Conservation (phyloP, 2,329 filamentous ascomycete species). For the Fusarium sp. region DNA sequence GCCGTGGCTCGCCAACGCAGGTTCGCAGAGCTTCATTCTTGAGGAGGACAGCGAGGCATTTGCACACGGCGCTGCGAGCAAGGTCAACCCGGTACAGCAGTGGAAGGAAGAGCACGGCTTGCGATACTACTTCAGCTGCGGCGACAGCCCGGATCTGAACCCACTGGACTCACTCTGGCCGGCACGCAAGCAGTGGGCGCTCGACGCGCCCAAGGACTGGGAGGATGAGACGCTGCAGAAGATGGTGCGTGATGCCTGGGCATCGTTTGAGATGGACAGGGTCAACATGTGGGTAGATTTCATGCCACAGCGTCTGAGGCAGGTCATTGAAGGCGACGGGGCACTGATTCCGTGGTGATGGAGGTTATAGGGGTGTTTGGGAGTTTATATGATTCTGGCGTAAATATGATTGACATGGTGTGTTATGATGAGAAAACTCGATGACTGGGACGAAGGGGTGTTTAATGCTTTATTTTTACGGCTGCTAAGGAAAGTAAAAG, state of each 20-base stretch:
- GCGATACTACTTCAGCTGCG: slow-evolving; percentile 51
- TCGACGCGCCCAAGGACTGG: slow-evolving; percentile 47
- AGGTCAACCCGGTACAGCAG: slow-evolving; percentile 50
- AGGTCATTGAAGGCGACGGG: slow-evolving; percentile 49
- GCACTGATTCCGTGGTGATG: slow-evolving; percentile 50
- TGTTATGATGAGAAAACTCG: not conserved
- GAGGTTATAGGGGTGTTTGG: not conserved
- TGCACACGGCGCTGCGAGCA: slow-evolving; percentile 52
- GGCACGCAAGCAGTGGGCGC: slow-evolving; percentile 49
- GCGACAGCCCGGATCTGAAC: slow-evolving; percentile 53
- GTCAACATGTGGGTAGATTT: slow-evolving; percentile 53
- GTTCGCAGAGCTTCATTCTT: slow-evolving; percentile 45
- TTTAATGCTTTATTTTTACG: not conserved
- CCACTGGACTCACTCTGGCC: slow-evolving; percentile 53
- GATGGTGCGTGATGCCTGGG: slow-evolving; percentile 49
- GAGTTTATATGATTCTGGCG: not conserved
- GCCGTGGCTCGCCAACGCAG: slow-evolving; percentile 45
- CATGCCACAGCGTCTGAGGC: slow-evolving; percentile 50
- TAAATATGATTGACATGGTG: not conserved
- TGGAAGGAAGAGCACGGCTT: slow-evolving; percentile 52
- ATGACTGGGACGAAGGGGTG: slow-evolving; percentile 19
- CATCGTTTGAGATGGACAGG: slow-evolving; percentile 45
- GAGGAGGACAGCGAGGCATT: slow-evolving; percentile 53
- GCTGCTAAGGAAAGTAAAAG: not conserved
- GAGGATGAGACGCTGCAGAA: slow-evolving; percentile 49